Evolutionary conservation across 306 rosid species (phyloP), one percentile per base, ranked within the genome.

Genomic region (Ammopiptanthus mongolicus): DNA sequence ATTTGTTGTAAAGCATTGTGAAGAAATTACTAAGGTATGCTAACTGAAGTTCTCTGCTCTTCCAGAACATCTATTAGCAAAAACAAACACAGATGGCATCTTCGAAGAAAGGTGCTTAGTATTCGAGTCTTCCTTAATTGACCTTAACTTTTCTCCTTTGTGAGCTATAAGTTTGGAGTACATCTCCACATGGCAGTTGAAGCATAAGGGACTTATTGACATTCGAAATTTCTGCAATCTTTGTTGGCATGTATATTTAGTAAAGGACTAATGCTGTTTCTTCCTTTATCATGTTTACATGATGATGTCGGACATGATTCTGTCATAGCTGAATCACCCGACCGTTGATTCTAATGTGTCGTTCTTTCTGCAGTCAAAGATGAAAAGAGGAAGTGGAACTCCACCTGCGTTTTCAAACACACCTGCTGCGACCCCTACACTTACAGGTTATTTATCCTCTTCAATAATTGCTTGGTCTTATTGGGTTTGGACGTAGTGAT

Each of bases 11-110:
- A 95, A 90, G 88, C 87, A 95, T 53, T 95, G 98, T 82, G 98
- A 95, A 86, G 98, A 95, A 77, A 87, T 83, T 83, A 78, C 92
- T 0, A 94, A 88, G 98, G 98, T 91, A 91, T 77, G 88, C 69
- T 58, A 60, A 74, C 76, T 48, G 69, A 56, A 73, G 67, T 73
- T 71, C 65, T 67, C 34, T 66, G 36, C 70, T 70, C 56, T 59
- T 8, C 63, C 70, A 73, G 36, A 62, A 42, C 62, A 65, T 69
- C 53, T 74, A 25, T 51, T 60, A 18, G 63, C 78, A 12, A 59
- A 65, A 77, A 65, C 57, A 84, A 58, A 65, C 31, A 47, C 69
- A 63, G 53, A 14, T 71, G 29, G 69, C 65, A 55, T 46, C 65
- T 70, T 57, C 31, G 58, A 69, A 69, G 46, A 51, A 63, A 62